Percentiles rank a stretch among this genome's conserved stretches.
Conservation (phyloP, 257 asterid genomes). For the Capsicum chinense region DNA sequence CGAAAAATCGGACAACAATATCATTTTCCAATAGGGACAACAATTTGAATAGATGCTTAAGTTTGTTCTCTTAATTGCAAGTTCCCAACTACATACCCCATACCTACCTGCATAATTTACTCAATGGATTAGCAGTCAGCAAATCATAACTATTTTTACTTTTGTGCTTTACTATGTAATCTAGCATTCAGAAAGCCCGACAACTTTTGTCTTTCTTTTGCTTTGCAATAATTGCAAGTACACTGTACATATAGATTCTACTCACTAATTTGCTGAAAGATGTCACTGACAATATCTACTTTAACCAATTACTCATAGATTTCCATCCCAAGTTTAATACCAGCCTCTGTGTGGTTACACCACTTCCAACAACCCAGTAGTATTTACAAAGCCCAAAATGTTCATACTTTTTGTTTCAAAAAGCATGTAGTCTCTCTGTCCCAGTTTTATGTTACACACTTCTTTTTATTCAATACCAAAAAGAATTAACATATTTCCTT, state of each 20-base stretch:
- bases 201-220: not conserved
- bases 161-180: not conserved
- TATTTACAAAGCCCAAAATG: not conserved
- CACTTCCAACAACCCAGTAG: conserved; percentile 19
- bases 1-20: not conserved
- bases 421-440: not conserved
- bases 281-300: not conserved
- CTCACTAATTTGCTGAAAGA: not conserved
- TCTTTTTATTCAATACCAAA: too few species aligned
- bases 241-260: not conserved
- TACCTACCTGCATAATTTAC: not conserved
- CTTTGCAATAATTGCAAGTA: not conserved
- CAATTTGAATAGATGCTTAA: not conserved
- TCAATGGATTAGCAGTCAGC: not conserved
- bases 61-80: conserved; percentile 4
- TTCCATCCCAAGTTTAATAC: not conserved
- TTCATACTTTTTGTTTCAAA: not conserved
- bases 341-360: not conserved
- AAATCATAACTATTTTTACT: not conserved
- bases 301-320: not conserved
- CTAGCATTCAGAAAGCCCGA: not conserved
- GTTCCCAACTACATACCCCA: conserved; percentile 22
- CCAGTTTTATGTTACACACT: too few species aligned
- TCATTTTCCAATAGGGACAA: conserved; percentile 1
- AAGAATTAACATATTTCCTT: too few species aligned